Percentiles rank a stretch among this genome's conserved stretches.
These are phyloP conservation scores for Solanum ossicruentum DNA, from an alignment of 257 asterid genomes.

Conservation along the genomic window DNA sequence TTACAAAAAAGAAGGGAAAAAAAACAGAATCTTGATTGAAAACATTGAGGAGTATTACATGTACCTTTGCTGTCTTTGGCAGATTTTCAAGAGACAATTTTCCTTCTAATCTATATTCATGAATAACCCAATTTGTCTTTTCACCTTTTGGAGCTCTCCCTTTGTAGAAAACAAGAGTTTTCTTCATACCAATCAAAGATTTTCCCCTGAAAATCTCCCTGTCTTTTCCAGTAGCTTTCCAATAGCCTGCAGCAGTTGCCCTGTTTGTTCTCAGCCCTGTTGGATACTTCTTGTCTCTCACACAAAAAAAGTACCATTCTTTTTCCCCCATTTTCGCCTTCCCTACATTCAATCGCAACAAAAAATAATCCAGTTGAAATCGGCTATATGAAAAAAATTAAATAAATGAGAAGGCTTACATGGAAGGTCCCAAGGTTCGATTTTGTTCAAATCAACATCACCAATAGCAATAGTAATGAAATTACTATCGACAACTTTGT, in stretches of 20 bases:
- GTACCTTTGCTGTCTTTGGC: slow-evolving; percentile 37
- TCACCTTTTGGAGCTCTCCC: slow-evolving; percentile 86
- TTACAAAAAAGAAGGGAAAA: no score
- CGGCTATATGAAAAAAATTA: accelerated
- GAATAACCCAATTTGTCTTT: slow-evolving; percentile 65
- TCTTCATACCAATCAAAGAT: slow-evolving; percentile 57
- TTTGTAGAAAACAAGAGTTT: slow-evolving; percentile 62
- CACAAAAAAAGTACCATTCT: slow-evolving; percentile 76
- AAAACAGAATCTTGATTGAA: background rate
- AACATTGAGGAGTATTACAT: background rate
- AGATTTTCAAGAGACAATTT: slow-evolving; percentile 25
- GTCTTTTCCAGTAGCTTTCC: slow-evolving; percentile 92
- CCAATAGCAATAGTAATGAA: slow-evolving; percentile 53
- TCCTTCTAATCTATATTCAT: slow-evolving; percentile 71
- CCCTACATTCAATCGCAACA: slow-evolving; percentile 25
- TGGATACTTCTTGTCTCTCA: slow-evolving; percentile 72
- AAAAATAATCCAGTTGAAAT: background rate
- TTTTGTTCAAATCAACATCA: slow-evolving; percentile 68
- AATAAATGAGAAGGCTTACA: slow-evolving; percentile 17
- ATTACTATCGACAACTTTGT: slow-evolving; percentile 30
- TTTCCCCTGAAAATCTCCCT: slow-evolving; percentile 43
- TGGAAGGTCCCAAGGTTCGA: slow-evolving; percentile 82
- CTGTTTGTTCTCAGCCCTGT: slow-evolving; percentile 64
- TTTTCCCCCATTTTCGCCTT: slow-evolving; percentile 61
- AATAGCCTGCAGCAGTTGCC: slow-evolving; percentile 65